Conservation (phyloP, 140 eudicot species). For the Senecio squalidus region DNA sequence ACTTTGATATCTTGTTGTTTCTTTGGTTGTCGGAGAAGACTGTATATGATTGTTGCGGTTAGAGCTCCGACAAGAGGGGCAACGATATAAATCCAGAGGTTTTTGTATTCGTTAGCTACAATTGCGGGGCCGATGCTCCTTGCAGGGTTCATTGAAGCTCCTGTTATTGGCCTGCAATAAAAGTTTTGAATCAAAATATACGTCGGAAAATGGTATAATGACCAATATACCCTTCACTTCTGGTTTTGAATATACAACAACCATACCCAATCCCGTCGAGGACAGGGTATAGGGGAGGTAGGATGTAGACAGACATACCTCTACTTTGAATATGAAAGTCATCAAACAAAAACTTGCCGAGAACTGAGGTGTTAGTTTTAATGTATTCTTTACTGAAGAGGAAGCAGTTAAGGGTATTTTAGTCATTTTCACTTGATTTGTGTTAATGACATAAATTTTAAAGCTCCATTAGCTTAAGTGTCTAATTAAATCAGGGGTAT, state of each 20-base stretch:
- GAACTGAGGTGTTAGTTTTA: neutral
- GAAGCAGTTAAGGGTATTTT: too few relatives aligned
- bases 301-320: neutral
- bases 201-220: neutral
- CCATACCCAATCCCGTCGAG: neutral
- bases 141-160: slow-evolving; percentile 82
- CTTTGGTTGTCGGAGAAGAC: slow-evolving; percentile 39
- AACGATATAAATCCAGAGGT: slow-evolving; percentile 41
- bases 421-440: too few relatives aligned
- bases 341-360: neutral
- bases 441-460: too few relatives aligned
- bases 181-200: neutral
- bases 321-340: neutral
- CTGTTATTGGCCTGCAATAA: slow-evolving; percentile 55
- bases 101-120: slow-evolving; percentile 35
- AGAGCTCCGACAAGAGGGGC: slow-evolving; percentile 48
- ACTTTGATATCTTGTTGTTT: slow-evolving; percentile 1
- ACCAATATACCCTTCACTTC: too few relatives aligned
- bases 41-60: slow-evolving; percentile 34
- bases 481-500: neutral
- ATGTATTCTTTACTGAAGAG: too few relatives aligned
- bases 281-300: too few relatives aligned
- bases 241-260: too few relatives aligned
- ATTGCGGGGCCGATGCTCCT: slow-evolving; percentile 71
- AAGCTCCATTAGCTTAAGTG: neutral